Base-by-base conservation (phyloP, 2,329 filamentous ascomycete genomes). In the Alternaria sp. region DNA sequence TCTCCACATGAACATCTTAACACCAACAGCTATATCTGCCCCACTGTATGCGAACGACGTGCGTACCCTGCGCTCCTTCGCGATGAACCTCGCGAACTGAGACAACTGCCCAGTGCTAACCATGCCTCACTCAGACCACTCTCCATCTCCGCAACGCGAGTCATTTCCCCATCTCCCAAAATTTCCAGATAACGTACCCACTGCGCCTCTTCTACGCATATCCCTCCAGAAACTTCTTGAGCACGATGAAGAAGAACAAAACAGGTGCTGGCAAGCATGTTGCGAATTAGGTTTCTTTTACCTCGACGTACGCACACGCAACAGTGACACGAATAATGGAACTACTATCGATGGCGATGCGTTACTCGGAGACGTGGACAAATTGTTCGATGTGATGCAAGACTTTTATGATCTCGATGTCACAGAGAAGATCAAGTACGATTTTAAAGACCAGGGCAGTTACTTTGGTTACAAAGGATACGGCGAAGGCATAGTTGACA, bases 281-380 rank as follows among this genome's bases (percentile, higher is more conserved):
- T 79, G 78, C 54, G 80, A 85, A 3, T 75, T 87, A 1, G 85
- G 85, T 1, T 87, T 87, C 75, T 87, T 87, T 75, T 87, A 87
- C 63, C 77, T 87, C 7, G 83, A 87, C 63, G 72, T 87, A 3
- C 73, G 77, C 22, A 61, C 42, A 9, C 6, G 20, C 20, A 14
- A 16, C 39, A 32, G 24, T 8, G n/a, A 16, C 30, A 16, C 34
- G 16, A 26, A 24, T 9, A 18, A 46, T 16, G 24, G 8, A 24
- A 30, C 44, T 30, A 14, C 38, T 14, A 54, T 75, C 26, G 61
- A 76, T 18, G 83, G 83, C 6, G 67, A 77, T 14, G 68, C 68
- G 1, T 67, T 86, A 4, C 74, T 86, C 1, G 42, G 65, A 2
- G 76, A 83, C 57, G 81, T 82, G 3, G 78, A 84, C 41, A 58